These are phyloP conservation scores for Blastobotrys buckinghamii DNA, from an alignment of 1,139 yeast species.

Conservation along the genomic window DNA sequence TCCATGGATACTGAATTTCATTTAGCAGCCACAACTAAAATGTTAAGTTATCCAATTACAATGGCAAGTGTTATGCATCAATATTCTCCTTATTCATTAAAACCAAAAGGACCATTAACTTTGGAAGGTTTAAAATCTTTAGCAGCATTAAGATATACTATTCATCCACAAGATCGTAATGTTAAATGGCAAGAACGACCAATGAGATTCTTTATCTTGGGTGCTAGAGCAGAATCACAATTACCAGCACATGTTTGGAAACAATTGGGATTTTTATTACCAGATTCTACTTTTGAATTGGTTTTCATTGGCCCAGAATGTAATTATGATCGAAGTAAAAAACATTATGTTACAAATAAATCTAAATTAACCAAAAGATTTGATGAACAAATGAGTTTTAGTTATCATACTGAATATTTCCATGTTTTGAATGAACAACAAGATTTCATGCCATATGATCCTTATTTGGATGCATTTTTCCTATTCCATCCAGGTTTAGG, in stretches of 20 bases:
- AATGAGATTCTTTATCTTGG: conserved; percentile 79
- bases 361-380: conserved; percentile 66
- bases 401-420: conserved; percentile 86
- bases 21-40: conserved; percentile 90
- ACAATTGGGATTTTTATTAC: conserved; percentile 82
- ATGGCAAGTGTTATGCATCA: conserved; percentile 79
- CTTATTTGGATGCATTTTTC: conserved; percentile 87
- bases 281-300: conserved; percentile 72
- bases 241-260: conserved; percentile 95
- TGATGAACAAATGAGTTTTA: conserved; percentile 68
- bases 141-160: conserved; percentile 84
- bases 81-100: conserved; percentile 73
- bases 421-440: conserved; percentile 85
- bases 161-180: conserved; percentile 65
- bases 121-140: conserved; percentile 89
- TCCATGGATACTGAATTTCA: conserved; percentile 98
- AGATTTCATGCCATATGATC: conserved; percentile 96
- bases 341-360: conserved; percentile 46
- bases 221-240: conserved; percentile 91
- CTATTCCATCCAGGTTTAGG: conserved; percentile 93
- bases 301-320: conserved; percentile 95
- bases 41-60: conserved; percentile 88
- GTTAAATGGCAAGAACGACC: conserved; percentile 72
- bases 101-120: conserved; percentile 83
- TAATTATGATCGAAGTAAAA: conserved; percentile 60